Evolutionary conservation across 192 early-diverging fungal species (phyloP).

Genomic region (Coemansia asiatica): DNA sequence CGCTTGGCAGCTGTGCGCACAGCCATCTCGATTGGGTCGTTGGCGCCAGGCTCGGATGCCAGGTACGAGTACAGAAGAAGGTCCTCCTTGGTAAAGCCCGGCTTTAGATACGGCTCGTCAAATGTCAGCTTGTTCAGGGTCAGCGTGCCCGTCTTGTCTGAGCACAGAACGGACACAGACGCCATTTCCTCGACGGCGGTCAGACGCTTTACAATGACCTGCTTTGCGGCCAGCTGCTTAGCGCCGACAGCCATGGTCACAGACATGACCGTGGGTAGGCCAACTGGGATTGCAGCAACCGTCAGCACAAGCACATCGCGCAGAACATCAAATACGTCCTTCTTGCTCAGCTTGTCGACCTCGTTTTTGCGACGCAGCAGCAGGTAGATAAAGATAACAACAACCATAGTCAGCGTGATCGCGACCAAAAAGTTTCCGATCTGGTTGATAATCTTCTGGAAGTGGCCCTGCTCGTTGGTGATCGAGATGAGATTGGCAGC

Average conservation of each 20-base stretch:
- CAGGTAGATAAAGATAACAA: constrained; percentile 79
- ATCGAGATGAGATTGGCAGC: constrained; percentile 91
- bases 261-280: constrained; percentile 89
- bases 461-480: constrained; percentile 92
- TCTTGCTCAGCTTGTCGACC: constrained; percentile 50
- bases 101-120: constrained; percentile 77
- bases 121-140: constrained; percentile 90
- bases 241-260: constrained; percentile 96
- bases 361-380: constrained; percentile 56
- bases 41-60: constrained; percentile 83
- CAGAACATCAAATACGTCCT: constrained; percentile 65
- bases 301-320: constrained; percentile 80
- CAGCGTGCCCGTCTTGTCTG: constrained; percentile 87
- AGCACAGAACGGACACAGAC: constrained; percentile 81
- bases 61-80: constrained; percentile 78
- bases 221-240: constrained; percentile 77
- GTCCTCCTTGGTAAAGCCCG: constrained; percentile 70
- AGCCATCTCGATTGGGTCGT: constrained; percentile 86
- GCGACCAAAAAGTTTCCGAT: constrained; percentile 93
- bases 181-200: constrained; percentile 94
- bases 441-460: constrained; percentile 91
- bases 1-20: constrained; percentile 79
- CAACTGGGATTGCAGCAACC: constrained; percentile 91
- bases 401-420: constrained; percentile 73
- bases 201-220: constrained; percentile 91